Percentiles rank a stretch among this genome's conserved stretches.
Conservation (phyloP, 306 rosid species). For the Chamaecrista fasciculata region DNA sequence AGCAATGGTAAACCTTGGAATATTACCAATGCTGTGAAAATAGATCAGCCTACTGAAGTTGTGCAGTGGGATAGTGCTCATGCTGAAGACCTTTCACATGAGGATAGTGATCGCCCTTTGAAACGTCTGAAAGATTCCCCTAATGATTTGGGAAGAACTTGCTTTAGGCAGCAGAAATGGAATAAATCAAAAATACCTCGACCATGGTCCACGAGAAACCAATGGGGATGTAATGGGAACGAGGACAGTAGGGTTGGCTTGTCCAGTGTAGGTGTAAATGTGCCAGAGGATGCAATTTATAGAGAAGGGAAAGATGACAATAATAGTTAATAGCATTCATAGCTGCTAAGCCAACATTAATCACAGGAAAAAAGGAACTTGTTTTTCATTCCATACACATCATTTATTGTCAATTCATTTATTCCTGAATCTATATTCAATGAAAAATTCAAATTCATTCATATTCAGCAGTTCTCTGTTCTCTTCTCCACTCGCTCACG, state of each 20-base stretch:
- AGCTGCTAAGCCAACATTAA: constrained; percentile 54
- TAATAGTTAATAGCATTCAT: constrained; percentile 58
- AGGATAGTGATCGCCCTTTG: constrained; percentile 29
- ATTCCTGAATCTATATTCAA: constrained; percentile 49
- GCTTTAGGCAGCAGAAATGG: constrained; percentile 84
- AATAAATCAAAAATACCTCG: constrained; percentile 50
- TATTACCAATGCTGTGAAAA: constrained; percentile 29
- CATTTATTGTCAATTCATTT: constrained; percentile 57
- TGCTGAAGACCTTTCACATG: constrained; percentile 35
- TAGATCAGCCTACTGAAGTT: constrained; percentile 42
- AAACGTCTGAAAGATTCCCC: constrained; percentile 58
- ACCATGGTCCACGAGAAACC: constrained; percentile 53
- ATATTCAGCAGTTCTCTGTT: constrained; percentile 50
- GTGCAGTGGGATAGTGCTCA: constrained; percentile 40
- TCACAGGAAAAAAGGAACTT: constrained; percentile 51
- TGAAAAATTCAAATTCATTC: constrained; percentile 54
- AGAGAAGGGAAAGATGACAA: constrained; percentile 56
- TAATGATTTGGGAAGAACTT: constrained; percentile 56
- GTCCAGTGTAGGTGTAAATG: constrained; percentile 48
- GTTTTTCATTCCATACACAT: constrained; percentile 44
- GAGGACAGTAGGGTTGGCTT: constrained; percentile 40
- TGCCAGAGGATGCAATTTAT: constrained; percentile 59
- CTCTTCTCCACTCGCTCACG: constrained; percentile 29
- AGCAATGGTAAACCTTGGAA: constrained; percentile 44
- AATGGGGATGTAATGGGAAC: constrained; percentile 44